Evolutionary conservation across 2,329 filamentous ascomycete species (phyloP), one percentile per base, ranked within the genome.

Genomic region (Aspergillus arachidicola): DNA sequence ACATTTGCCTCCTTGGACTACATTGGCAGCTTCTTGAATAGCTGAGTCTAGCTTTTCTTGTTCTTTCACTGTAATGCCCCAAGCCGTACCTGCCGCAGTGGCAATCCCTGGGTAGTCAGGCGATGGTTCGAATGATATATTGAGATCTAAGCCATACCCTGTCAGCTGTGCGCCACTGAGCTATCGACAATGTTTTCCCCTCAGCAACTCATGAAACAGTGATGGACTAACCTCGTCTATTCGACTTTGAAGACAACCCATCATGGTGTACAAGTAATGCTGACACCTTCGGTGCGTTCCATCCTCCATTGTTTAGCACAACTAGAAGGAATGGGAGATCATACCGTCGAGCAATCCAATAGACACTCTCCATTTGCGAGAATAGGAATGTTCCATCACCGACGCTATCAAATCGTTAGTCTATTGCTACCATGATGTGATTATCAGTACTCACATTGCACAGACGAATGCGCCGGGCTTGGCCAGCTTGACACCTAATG

Each of bases 401-500:
- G n/a, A 30, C 26, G 9, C 23, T 30, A 19, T 30, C 9, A 2
- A 16, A 4, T 48, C 3, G 11, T 48, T 19, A 26, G 45, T 3
- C 45, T 28, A n/a, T 11, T 46, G 23, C 0, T 5, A 28, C 28
- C 12, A 28, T 14, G 4, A 3, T 26, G 2, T 14, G 0, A 9
- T 16, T 19, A 19, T 23, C 10, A 11, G 2, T 14, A 23, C 43
- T 45, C n/a, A 45, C 43, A 45, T 23, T 23, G 43, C 43, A 45
- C 43, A 45, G 21, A 45, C 5, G 4, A 45, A 45, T 9, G 43
- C 9, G 9, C 10, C 43, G n/a, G 43, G 43, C 11, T 45, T 45
- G n/a, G 90, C 91, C 12, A 94, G 83, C 73, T 93, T 93, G 67
- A 93, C 87, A 1, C 91, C 91, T 1, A 94, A 75, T 0, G 89